Conservation (phyloP, 192 early-diverging fungal genomes). For the Pilaira anomala region DNA sequence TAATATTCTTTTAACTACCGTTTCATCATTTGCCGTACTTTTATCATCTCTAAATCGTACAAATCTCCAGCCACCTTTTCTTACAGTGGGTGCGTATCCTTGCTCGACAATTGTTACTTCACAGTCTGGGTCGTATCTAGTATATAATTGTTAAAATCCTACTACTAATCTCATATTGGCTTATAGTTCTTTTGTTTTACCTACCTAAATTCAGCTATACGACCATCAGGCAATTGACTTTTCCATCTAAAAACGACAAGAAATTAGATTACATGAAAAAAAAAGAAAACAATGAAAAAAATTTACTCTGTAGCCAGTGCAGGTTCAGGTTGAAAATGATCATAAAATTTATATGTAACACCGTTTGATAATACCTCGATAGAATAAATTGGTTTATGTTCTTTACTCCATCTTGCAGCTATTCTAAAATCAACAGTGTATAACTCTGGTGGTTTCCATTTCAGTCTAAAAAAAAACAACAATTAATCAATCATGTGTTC, state of each 20-base stretch:
- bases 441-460: constrained; percentile 58
- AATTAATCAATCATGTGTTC: neutral
- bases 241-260: constrained; percentile 43
- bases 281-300: neutral
- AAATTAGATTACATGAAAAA: constrained; percentile 1
- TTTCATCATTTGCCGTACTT: constrained; percentile 52
- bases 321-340: constrained; percentile 52
- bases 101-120: constrained; percentile 50
- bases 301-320: constrained; percentile 40
- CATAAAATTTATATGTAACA: constrained; percentile 44
- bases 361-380: constrained; percentile 45
- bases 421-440: constrained; percentile 56
- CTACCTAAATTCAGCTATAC: constrained; percentile 48
- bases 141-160: neutral
- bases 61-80: constrained; percentile 55
- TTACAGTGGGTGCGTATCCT: constrained; percentile 43
- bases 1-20: constrained; percentile 41
- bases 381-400: constrained; percentile 49
- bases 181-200: neutral
- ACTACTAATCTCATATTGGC: too few relatives aligned
- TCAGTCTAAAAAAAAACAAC: constrained; percentile 41
- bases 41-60: constrained; percentile 61
- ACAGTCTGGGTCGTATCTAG: constrained; percentile 51
- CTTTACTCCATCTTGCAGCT: constrained; percentile 45
- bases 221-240: constrained; percentile 44